These are phyloP conservation scores for Colletotrichum acutatum DNA, from an alignment of 2,329 filamentous ascomycete genomes.

Conservation along the genomic window DNA sequence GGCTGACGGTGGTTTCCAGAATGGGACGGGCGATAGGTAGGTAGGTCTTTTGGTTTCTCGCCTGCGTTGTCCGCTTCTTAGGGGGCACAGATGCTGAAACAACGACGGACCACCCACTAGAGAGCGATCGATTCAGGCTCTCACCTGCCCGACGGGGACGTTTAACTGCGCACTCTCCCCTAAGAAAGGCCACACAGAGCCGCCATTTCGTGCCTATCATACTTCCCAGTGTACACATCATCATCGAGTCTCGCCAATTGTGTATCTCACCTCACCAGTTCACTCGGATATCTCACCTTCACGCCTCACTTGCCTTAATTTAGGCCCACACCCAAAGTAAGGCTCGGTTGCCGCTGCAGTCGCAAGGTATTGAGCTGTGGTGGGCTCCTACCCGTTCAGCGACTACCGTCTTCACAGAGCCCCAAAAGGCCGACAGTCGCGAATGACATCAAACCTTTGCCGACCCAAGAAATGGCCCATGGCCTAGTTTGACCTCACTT, in stretches of 20 bases:
- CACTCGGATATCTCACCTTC: neutral
- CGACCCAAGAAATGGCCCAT: slow-evolving; percentile 9
- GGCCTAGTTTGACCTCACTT: slow-evolving; percentile 2
- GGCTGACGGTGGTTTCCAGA: neutral
- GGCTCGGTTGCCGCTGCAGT: neutral
- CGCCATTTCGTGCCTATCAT: neutral
- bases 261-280: neutral
- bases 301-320: neutral
- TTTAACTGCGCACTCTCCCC: neutral
- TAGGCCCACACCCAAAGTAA: neutral
- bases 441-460: slow-evolving; percentile 27
- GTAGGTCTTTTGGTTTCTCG: neutral
- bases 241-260: neutral
- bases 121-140: neutral
- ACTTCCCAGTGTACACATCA: neutral
- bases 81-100: slow-evolving; percentile 17
- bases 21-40: no score
- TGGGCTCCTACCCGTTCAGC: neutral
- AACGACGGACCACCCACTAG: neutral
- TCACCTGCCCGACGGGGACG: no score
- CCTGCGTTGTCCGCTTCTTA: neutral
- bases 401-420: neutral
- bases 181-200: neutral
- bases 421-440: slow-evolving; percentile 4
- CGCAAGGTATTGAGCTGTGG: neutral